Evolutionary conservation across 2,329 filamentous ascomycete genomes (phyloP).

Genomic region (Aspergillus proliferans): DNA sequence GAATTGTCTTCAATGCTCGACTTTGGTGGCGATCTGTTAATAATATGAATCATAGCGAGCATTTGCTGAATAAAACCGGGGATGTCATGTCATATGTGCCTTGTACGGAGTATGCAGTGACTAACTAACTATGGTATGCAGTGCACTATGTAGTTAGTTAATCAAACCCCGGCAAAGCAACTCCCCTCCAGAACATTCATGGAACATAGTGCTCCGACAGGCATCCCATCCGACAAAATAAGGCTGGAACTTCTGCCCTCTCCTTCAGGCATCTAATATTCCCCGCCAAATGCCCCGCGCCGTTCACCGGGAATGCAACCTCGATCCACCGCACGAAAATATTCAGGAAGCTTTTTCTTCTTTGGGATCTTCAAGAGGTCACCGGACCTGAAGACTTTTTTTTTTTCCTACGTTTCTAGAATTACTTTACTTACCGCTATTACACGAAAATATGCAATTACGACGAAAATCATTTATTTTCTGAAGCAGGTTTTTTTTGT

Average conservation of each 20-base stretch:
- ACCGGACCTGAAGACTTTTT: background rate
- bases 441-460: no score
- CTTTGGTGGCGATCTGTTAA: no score
- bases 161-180: background rate
- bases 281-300: background rate
- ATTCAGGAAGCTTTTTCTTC: conserved; percentile 6
- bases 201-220: no score
- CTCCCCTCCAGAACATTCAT: no score
- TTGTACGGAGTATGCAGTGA: background rate
- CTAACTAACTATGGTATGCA: background rate
- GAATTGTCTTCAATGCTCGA: no score
- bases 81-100: no score
- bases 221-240: background rate
- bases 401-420: background rate
- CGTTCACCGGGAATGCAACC: conserved; percentile 6
- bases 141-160: background rate
- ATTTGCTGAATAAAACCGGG: no score
- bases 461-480: no score
- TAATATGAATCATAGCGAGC: no score
- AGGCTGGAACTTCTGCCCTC: background rate
- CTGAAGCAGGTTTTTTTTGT: no score
- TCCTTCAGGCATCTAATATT: background rate
- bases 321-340: conserved; percentile 12
- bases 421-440: no score
- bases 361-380: background rate